These are phyloP conservation scores for Gonapodya prolifera DNA, from an alignment of 192 early-diverging fungal species.

Conservation along the genomic window DNA sequence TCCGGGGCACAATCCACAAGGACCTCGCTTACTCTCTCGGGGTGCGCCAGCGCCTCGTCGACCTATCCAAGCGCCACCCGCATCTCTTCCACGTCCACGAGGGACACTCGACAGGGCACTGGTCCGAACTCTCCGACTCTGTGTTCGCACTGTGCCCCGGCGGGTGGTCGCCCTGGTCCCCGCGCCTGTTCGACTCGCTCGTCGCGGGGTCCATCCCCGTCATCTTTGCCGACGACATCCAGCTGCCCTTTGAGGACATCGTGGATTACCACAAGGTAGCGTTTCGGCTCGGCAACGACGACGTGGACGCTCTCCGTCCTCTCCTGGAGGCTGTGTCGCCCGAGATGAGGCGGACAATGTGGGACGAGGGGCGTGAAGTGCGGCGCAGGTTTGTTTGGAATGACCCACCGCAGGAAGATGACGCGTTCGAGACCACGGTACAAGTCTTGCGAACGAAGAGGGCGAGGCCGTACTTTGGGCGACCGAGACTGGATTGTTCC, in stretches of 20 bases:
- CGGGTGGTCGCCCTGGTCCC: slow-evolving; percentile 19
- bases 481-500: too few relatives aligned
- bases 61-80: slow-evolving; percentile 7
- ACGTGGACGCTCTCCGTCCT: slow-evolving; percentile 6
- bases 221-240: slow-evolving; percentile 16
- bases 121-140: slow-evolving; percentile 15
- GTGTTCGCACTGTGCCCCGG: slow-evolving; percentile 20
- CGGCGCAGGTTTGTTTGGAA: slow-evolving; percentile 13
- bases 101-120: slow-evolving; percentile 9
- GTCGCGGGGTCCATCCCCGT: slow-evolving; percentile 18
- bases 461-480: too few relatives aligned
- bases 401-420: slow-evolving; percentile 7
- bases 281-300: slow-evolving; percentile 7
- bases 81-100: slow-evolving; percentile 10
- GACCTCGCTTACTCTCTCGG: slow-evolving; percentile 17
- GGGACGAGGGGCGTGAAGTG: slow-evolving; percentile 3
- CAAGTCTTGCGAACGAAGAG: too few relatives aligned
- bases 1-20: slow-evolving; percentile 18
- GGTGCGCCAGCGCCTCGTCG: slow-evolving; percentile 14
- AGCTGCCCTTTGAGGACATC: slow-evolving; percentile 16
- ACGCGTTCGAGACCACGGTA: slow-evolving; percentile 16
- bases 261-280: slow-evolving; percentile 14
- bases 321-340: not conserved
- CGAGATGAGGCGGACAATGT: not conserved
- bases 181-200: slow-evolving; percentile 18